Conservation (phyloP, 176 grass and related monocot species). For the Alloteropsis semialata region DNA sequence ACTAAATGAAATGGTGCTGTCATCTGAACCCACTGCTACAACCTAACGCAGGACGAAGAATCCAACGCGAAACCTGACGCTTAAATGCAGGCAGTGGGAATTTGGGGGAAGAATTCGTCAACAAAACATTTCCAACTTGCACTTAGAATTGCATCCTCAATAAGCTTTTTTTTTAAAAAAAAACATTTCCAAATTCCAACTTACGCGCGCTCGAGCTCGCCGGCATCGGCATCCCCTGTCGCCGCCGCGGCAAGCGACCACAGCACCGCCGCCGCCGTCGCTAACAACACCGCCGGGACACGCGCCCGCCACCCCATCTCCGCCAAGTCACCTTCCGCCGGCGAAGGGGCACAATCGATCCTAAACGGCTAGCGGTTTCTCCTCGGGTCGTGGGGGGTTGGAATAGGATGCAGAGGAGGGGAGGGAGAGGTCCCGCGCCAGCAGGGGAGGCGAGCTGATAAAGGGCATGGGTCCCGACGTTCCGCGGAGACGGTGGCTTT, state of each 20-base stretch:
- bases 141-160: too few relatives aligned
- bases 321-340: neutral
- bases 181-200: conserved; percentile 18
- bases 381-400: neutral
- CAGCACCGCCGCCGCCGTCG: neutral
- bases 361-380: too few relatives aligned
- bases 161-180: too few relatives aligned
- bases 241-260: conserved; percentile 14
- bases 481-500: neutral
- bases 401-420: neutral
- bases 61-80: neutral
- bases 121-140: conserved; percentile 18
- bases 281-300: conserved; percentile 1
- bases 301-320: conserved; percentile 29
- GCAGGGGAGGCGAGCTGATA: neutral
- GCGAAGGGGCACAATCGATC: neutral
- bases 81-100: neutral
- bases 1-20: neutral
- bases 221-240: neutral
- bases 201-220: conserved; percentile 57
- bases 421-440: neutral
- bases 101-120: neutral
- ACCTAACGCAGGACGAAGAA: neutral
- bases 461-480: conserved; percentile 1
- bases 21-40: neutral